Percentiles rank a stretch among this genome's conserved stretches.
These are phyloP conservation scores for Waltiozyma sp. DNA, from an alignment of 1,139 yeast species.

Conservation along the genomic window DNA sequence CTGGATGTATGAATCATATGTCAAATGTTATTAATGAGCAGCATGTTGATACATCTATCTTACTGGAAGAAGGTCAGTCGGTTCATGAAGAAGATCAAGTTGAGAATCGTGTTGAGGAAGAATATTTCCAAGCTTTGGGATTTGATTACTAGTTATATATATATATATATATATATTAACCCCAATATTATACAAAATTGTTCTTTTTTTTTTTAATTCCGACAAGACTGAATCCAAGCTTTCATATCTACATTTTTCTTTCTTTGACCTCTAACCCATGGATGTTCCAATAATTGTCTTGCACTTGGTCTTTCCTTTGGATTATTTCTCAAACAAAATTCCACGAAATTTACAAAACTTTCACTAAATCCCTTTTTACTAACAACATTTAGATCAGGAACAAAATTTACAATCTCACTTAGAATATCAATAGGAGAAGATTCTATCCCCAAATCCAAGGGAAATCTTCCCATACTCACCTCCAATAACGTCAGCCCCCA, in stretches of 20 bases:
- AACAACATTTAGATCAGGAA: slow-evolving; percentile 77
- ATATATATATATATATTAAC: too few species aligned
- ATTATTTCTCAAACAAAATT: slow-evolving; percentile 73
- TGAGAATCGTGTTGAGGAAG: too few species aligned
- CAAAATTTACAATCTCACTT: slow-evolving; percentile 68
- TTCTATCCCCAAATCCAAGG: slow-evolving; percentile 35
- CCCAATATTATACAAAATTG: too few species aligned
- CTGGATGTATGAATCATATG: background rate
- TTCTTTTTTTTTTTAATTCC: slow-evolving; percentile 32
- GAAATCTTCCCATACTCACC: slow-evolving; percentile 84
- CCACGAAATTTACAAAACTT: slow-evolving; percentile 42
- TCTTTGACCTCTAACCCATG: slow-evolving; percentile 78
- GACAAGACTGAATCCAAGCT: slow-evolving; percentile 68
- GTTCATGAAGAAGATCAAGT: too few species aligned
- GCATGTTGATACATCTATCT: too few species aligned
- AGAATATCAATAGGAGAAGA: slow-evolving; percentile 77
- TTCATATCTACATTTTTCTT: slow-evolving; percentile 73
- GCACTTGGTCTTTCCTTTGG: slow-evolving; percentile 81
- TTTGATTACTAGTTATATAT: too few species aligned
- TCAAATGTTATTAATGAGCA: too few species aligned
- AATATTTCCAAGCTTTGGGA: too few species aligned
- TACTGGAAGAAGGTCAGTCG: too few species aligned
- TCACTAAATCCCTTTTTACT: slow-evolving; percentile 22
- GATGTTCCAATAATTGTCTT: slow-evolving; percentile 82
- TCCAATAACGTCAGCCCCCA: slow-evolving; percentile 83